Evolutionary conservation across 73 alveolate species (phyloP).

Genomic region (Tetrahymena borealis): DNA sequence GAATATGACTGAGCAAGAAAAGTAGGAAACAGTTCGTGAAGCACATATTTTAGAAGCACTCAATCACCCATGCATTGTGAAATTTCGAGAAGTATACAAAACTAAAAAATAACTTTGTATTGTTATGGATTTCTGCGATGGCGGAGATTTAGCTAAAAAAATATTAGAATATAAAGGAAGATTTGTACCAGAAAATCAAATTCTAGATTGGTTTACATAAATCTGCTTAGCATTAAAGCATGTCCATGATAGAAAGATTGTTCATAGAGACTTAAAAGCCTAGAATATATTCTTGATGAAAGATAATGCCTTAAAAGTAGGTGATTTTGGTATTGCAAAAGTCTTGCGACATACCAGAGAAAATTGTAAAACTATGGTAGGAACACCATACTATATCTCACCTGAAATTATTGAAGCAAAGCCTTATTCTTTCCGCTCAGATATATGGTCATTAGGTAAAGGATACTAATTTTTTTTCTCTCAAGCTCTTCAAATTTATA

Average conservation of each 20-base stretch:
- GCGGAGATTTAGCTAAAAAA: conserved; percentile 50
- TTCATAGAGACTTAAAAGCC: conserved; percentile 85
- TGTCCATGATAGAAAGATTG: conserved; percentile 88
- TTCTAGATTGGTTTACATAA: conserved; percentile 82
- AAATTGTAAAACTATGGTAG: conserved; percentile 81
- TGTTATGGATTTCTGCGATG: conserved; percentile 50
- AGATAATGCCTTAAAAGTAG: conserved; percentile 76
- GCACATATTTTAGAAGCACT: conserved; percentile 83
- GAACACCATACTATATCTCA: conserved; percentile 88
- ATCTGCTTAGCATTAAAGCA: conserved; percentile 91
- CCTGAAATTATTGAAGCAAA: conserved; percentile 90
- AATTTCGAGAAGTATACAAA: conserved; percentile 81
- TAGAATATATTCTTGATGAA: conserved; percentile 72
- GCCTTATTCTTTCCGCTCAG: conserved; percentile 78
- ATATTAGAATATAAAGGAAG: conserved; percentile 31
- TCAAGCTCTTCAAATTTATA: not conserved
- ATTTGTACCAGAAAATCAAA: conserved; percentile 73
- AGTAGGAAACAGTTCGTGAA: conserved; percentile 79
- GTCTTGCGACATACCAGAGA: conserved; percentile 70
- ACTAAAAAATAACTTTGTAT: conserved; percentile 62
- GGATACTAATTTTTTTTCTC: not conserved
- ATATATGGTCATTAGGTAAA: conserved; percentile 81
- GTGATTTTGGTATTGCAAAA: conserved; percentile 93
- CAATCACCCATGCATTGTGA: conserved; percentile 87
- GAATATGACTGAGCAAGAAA: conserved; percentile 73